Evolutionary conservation across 257 asterid genomes (phyloP), one percentile per base, ranked within the genome.

Genomic region (Perilla frutescens): DNA sequence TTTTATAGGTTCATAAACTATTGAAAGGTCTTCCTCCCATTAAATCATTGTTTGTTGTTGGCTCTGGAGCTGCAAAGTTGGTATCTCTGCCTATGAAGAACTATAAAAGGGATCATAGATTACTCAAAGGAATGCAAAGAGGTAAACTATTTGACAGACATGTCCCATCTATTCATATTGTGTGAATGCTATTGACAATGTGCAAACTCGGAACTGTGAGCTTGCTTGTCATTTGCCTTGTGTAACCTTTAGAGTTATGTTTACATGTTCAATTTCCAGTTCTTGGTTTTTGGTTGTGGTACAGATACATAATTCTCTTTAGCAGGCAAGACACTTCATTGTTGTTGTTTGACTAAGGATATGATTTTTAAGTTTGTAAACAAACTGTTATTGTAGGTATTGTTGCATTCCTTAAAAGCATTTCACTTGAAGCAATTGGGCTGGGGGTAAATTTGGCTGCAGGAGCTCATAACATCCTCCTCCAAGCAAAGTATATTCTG

Each of bases 41-140:
- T 70, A 86, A 90, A 76, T 95, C 99, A 62, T 69, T 95, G 83
- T 87, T 95, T 82, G 90, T 97, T 76, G 98, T 95, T 80, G 90
- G 98, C 83, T 90, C 98, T 73, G 95, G 99, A 80, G 98, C 99
- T 83, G 96, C 93, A 69, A 92, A 95, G 88, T 84, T 95, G 87
- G 92, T 90, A 58, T 85, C 97, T 54, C 66, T 87, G 79, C 99
- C 99, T 48, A 55, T 95, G 84, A 92, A 88, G 87, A 85, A 74
- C 88, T 95, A 95, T 79, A 89, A 75, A 78, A 88, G 86, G 86
- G 98, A 95, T 76, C 89, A 86, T 31, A 89, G 92, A 74, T 76
- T 95, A 83, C 84, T 95, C 63, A 95, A 90, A 83, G 99, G 99
- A 83, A 82, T 95, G 92, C 99, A 95, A 82, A 90, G 98, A 87